phyloP scores from a whole-genome alignment of 164 flowering plant genomes.

The Amborella trichopoda region DNA sequence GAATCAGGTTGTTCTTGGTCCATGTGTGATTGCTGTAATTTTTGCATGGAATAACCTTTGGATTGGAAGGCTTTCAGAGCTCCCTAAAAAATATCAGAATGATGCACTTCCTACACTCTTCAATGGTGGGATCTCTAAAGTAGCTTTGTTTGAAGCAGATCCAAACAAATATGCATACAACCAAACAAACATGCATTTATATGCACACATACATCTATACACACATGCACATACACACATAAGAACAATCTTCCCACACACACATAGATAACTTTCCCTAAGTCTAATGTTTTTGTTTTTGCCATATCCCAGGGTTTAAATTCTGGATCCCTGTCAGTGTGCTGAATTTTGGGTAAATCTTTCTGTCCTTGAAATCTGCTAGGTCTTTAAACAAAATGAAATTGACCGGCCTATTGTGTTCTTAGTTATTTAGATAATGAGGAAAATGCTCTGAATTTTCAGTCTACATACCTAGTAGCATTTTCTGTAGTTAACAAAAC shows the following conservation, averaged over 20 bases:
- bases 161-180: neutral
- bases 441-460: neutral
- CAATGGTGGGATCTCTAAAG: slow-evolving; percentile 30
- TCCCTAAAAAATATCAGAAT: slow-evolving; percentile 61
- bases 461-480: neutral
- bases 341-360: slow-evolving; percentile 70
- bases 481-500: neutral
- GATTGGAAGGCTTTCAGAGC: slow-evolving; percentile 70
- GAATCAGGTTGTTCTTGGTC: slow-evolving; percentile 87
- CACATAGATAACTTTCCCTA: neutral
- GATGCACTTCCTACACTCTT: slow-evolving; percentile 85
- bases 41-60: slow-evolving; percentile 97
- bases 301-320: slow-evolving; percentile 20
- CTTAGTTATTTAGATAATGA: neutral
- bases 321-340: slow-evolving; percentile 56
- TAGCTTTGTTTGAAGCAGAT: neutral
- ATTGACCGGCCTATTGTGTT: neutral
- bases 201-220: neutral
- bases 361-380: no score
- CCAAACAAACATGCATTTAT: neutral
- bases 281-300: neutral
- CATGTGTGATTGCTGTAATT: slow-evolving; percentile 77
- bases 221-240: neutral
- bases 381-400: no score
- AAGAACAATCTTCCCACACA: neutral